phyloP scores from a whole-genome alignment of 2,329 filamentous ascomycete genomes.

The Claviceps sp. region DNA sequence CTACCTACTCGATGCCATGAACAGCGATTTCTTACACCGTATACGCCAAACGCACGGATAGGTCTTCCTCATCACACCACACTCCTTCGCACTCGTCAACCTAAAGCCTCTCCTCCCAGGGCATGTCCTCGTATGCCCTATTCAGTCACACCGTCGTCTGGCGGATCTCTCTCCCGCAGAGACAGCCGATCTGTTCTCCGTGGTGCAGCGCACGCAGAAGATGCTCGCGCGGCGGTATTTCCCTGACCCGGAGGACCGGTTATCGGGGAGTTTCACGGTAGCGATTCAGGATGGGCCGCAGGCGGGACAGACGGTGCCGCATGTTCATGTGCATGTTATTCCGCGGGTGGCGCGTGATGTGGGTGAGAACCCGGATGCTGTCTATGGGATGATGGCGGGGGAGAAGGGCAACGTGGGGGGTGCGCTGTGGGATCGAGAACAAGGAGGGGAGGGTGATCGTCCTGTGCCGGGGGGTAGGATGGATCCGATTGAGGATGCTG shows the following conservation, averaged over 20 bases:
- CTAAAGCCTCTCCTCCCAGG: slow-evolving; percentile 88
- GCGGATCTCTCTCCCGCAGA: slow-evolving; percentile 60
- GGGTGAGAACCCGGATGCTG: slow-evolving; percentile 41
- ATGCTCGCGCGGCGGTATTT: slow-evolving; percentile 55
- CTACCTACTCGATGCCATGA: no score
- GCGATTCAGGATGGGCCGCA: slow-evolving; percentile 87
- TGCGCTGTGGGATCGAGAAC: slow-evolving; percentile 44
- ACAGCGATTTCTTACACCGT: no score
- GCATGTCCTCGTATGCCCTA: slow-evolving; percentile 82
- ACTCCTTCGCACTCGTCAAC: slow-evolving; percentile 84
- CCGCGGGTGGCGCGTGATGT: slow-evolving; percentile 48
- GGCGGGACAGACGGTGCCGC: slow-evolving; percentile 85
- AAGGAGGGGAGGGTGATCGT: slow-evolving; percentile 10
- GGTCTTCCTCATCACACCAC: slow-evolving; percentile 74
- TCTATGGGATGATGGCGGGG: slow-evolving; percentile 73
- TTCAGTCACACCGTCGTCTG: slow-evolving; percentile 54
- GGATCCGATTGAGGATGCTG: slow-evolving; percentile 57
- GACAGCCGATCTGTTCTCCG: slow-evolving; percentile 70
- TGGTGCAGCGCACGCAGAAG: slow-evolving; percentile 68
- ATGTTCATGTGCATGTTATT: slow-evolving; percentile 89
- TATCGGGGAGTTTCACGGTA: slow-evolving; percentile 69
- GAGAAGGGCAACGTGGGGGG: slow-evolving; percentile 75
- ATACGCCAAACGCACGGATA: slow-evolving; percentile 21
- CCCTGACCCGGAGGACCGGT: slow-evolving; percentile 24
- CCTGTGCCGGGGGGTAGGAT: slow-evolving; percentile 44